Conservation (phyloP, 1,139 yeast species). For the Magnusiomyces sp. region DNA sequence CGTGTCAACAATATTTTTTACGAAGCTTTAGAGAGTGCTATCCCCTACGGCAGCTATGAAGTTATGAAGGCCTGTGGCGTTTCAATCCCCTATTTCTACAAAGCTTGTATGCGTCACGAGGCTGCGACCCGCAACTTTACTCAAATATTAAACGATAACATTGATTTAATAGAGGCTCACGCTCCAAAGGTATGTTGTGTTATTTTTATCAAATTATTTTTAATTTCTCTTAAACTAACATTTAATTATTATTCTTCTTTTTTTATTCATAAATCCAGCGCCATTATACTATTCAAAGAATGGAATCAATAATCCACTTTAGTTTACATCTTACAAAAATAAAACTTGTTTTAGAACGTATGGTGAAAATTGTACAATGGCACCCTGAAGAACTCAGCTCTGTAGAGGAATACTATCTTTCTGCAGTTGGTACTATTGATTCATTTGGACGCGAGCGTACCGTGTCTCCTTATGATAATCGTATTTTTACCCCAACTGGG, state of each 20-base stretch:
- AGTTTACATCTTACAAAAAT: slow-evolving; percentile 64
- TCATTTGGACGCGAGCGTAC: slow-evolving; percentile 54
- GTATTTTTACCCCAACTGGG: slow-evolving; percentile 88
- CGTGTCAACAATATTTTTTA: slow-evolving; percentile 77
- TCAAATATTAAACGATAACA: slow-evolving; percentile 32
- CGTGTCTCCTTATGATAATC: slow-evolving; percentile 42
- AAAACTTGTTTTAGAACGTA: slow-evolving; percentile 56
- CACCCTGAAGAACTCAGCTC: slow-evolving; percentile 28
- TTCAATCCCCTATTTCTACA: slow-evolving; percentile 80
- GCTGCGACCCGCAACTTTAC: slow-evolving; percentile 67
- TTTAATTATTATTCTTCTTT: slow-evolving; percentile 21
- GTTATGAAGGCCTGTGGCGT: slow-evolving; percentile 68
- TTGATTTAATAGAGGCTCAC: slow-evolving; percentile 8
- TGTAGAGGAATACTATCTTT: slow-evolving; percentile 41
- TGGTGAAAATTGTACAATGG: slow-evolving; percentile 36
- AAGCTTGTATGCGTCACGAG: slow-evolving; percentile 87
- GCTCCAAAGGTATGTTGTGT: slow-evolving; percentile 16
- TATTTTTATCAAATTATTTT: slow-evolving; percentile 28
- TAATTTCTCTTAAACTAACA: slow-evolving; percentile 12
- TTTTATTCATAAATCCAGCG: background rate
- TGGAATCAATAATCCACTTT: slow-evolving; percentile 63
- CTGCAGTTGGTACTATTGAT: slow-evolving; percentile 60
- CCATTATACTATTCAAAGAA: slow-evolving; percentile 45
- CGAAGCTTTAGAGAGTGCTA: slow-evolving; percentile 62
- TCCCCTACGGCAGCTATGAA: slow-evolving; percentile 63